Conservation (phyloP, 2,329 filamentous ascomycete species). For the Fusarium sp. region DNA sequence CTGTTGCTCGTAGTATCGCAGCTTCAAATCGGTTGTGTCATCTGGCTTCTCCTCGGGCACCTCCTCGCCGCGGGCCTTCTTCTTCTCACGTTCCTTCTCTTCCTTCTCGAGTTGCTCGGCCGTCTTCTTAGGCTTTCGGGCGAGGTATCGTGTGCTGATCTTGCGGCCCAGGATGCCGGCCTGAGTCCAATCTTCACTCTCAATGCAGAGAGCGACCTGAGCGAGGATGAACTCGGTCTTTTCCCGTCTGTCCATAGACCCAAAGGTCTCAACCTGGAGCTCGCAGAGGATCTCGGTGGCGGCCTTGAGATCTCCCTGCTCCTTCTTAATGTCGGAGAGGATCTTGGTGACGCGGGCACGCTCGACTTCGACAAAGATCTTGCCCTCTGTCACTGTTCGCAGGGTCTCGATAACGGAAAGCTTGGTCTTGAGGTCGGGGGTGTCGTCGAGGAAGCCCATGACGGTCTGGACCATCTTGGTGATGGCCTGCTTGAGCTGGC, state of each 20-base stretch:
- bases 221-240: slow-evolving; percentile 99
- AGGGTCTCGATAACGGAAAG: slow-evolving; percentile 93
- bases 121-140: slow-evolving; percentile 89
- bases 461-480: slow-evolving; percentile 99
- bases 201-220: slow-evolving; percentile 93
- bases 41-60: slow-evolving; percentile 80
- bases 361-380: slow-evolving; percentile 99
- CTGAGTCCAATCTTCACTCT: slow-evolving; percentile 95
- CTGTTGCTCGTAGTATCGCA: slow-evolving; percentile 96
- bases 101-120: slow-evolving; percentile 90
- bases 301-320: slow-evolving; percentile 88
- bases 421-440: slow-evolving; percentile 85
- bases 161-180: slow-evolving; percentile 93
- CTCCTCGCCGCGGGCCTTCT: slow-evolving; percentile 79
- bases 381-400: slow-evolving; percentile 96
- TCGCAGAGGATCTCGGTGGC: slow-evolving; percentile 95
- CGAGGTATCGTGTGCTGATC: slow-evolving; percentile 93
- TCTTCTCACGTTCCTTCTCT: slow-evolving; percentile 85
- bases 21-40: slow-evolving; percentile 94
- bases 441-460: slow-evolving; percentile 88
- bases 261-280: slow-evolving; percentile 98
- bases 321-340: slow-evolving; percentile 96
- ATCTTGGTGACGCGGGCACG: slow-evolving; percentile 93
- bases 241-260: slow-evolving; percentile 94
- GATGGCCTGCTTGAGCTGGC: slow-evolving; percentile 97